Percentiles rank a stretch among this genome's conserved stretches.
Evolutionary conservation across 2,329 filamentous ascomycete genomes (phyloP).

Genomic region (Pseudogymnoascus sp.): DNA sequence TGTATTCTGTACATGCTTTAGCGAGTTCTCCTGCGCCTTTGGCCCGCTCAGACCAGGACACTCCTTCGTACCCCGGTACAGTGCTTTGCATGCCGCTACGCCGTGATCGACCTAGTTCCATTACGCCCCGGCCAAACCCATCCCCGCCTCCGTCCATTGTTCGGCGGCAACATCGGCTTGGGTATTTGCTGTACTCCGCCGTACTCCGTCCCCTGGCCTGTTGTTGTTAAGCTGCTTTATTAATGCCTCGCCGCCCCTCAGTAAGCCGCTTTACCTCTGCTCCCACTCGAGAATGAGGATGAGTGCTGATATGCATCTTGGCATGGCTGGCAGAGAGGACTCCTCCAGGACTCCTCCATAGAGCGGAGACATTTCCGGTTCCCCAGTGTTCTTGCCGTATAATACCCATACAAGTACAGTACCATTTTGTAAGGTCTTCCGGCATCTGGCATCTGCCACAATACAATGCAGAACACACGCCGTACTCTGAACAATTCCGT

Average conservation of each 20-base stretch:
- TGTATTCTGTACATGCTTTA: neutral
- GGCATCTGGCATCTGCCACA: neutral
- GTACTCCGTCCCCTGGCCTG: neutral
- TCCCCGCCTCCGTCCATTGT: neutral
- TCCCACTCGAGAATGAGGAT: neutral
- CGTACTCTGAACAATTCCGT: neutral
- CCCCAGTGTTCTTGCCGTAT: neutral
- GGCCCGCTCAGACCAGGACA: neutral
- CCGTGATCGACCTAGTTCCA: neutral
- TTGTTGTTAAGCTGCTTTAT: neutral
- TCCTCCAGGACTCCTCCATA: too few relatives aligned
- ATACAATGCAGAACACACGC: neutral
- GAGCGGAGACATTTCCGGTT: neutral
- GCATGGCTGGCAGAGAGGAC: neutral
- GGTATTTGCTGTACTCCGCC: neutral
- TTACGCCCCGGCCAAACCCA: neutral
- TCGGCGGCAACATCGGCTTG: neutral
- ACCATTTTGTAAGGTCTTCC: neutral
- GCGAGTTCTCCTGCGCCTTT: neutral
- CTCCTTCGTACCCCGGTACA: neutral
- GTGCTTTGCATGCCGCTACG: neutral
- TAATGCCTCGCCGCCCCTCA: neutral
- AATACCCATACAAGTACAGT: neutral
- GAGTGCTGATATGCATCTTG: neutral
- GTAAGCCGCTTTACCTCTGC: neutral